These are phyloP conservation scores for Eimeria tenella DNA, from an alignment of 169 alveolate species.

Conservation along the genomic window DNA sequence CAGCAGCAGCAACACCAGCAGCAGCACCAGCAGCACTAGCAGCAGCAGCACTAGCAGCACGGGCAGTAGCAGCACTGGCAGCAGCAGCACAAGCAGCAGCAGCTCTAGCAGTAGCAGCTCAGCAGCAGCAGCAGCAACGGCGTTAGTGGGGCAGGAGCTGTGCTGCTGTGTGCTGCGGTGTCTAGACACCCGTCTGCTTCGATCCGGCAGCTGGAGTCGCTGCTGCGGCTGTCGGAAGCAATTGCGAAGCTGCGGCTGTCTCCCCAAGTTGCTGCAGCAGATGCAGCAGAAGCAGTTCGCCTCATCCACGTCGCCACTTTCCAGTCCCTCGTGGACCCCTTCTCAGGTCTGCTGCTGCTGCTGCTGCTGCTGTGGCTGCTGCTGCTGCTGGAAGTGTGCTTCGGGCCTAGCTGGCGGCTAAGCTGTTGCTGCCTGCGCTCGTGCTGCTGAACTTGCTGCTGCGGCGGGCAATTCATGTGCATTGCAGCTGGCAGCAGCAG, in stretches of 20 bases:
- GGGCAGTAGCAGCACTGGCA: not conserved
- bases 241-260: constrained; percentile 97
- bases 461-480: too few species aligned
- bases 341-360: constrained; percentile 90
- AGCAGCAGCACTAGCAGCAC: not conserved
- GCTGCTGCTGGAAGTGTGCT: not conserved
- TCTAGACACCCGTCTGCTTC: constrained; percentile 95
- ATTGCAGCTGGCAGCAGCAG: too few species aligned
- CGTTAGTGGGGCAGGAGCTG: too few species aligned
- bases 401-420: too few species aligned
- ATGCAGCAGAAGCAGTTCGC: constrained; percentile 98
- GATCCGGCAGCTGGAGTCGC: constrained; percentile 97
- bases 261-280: constrained; percentile 85
- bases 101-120: not conserved
- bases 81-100: not conserved
- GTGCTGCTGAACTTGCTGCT: too few species aligned
- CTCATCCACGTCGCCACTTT: constrained; percentile 98
- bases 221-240: constrained; percentile 98
- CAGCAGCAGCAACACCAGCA: not conserved
- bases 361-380: not conserved
- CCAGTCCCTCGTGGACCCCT: constrained; percentile 99
- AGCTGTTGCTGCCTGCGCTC: too few species aligned
- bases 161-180: not conserved
- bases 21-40: not conserved
- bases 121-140: not conserved